A percentile compares a stretch with the other conserved stretches of the same genome.
Evolutionary conservation across 345 rosid genomes (phyloP).

Genomic region (Eucalyptus regnans): DNA sequence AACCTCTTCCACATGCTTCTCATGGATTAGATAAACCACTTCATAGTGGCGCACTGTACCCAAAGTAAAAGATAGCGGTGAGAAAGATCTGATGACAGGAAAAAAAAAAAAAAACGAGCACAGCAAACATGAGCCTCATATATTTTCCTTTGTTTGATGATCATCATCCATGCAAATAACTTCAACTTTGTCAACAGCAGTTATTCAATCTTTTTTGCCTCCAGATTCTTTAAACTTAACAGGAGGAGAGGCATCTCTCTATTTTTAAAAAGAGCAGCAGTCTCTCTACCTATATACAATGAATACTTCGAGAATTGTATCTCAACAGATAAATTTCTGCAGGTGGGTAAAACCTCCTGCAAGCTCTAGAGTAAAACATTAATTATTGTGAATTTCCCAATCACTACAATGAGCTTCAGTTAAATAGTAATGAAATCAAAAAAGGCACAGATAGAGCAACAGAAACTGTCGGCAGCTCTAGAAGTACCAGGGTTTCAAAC

Average conservation of each 20-base stretch:
- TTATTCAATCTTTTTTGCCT: background rate
- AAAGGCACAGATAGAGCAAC: background rate
- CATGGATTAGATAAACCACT: conserved; percentile 89
- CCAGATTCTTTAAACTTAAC: background rate
- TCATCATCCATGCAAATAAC: background rate
- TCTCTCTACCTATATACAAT: background rate
- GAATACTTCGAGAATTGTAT: background rate
- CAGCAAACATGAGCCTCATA: background rate
- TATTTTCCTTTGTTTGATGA: background rate
- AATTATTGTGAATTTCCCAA: background rate
- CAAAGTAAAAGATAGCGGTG: background rate
- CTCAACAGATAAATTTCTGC: background rate
- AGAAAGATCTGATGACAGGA: background rate
- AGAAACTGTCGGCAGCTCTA: background rate
- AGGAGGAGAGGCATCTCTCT: background rate
- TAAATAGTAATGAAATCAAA: background rate
- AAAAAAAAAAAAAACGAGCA: background rate
- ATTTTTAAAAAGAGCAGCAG: background rate
- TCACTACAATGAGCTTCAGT: background rate
- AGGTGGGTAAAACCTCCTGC: background rate
- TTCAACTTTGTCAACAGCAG: background rate
- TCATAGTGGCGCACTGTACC: conserved; percentile 85
- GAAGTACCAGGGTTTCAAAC: background rate
- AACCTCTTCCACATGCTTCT: conserved; percentile 74
- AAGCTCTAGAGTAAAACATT: background rate